Conservation (phyloP, 257 asterid genomes). For the Voacanga thouarsii region DNA sequence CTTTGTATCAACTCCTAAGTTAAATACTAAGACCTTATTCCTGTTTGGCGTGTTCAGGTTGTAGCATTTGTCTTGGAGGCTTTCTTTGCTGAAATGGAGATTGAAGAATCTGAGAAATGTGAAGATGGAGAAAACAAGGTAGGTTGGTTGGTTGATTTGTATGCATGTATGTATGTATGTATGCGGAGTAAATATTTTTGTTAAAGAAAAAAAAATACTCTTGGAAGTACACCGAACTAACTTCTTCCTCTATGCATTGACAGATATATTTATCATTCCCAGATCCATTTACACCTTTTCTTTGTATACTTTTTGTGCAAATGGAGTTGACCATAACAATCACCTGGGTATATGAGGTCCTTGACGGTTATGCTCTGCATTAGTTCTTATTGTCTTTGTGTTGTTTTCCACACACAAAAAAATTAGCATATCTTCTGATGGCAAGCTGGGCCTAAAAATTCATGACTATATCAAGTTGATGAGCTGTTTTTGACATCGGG, state of each 20-base stretch:
- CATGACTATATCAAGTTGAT: neutral
- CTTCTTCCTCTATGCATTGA: neutral
- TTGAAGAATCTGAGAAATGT: conserved; percentile 52
- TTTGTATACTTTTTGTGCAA: neutral
- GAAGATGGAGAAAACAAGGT: conserved; percentile 52
- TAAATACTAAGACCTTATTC: neutral
- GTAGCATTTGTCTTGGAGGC: conserved; percentile 98
- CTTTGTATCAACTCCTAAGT: neutral
- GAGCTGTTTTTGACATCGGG: neutral
- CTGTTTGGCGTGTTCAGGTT: conserved; percentile 50
- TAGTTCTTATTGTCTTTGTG: neutral
- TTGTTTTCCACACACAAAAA: neutral
- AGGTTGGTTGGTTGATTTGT: too few relatives aligned
- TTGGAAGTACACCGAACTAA: neutral
- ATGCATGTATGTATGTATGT: too few relatives aligned
- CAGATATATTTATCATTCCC: neutral
- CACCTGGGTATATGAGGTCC: neutral
- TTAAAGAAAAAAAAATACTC: too few relatives aligned
- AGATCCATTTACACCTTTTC: neutral
- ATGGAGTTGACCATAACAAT: neutral
- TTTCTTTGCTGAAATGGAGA: conserved; percentile 92
- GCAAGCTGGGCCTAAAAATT: too few relatives aligned
- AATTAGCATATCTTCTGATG: too few relatives aligned
- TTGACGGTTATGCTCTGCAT: neutral
- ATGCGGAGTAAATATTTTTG: neutral